Base-by-base conservation (phyloP, 371 early-diverging fungal genomes). In the Mucor sp. region DNA sequence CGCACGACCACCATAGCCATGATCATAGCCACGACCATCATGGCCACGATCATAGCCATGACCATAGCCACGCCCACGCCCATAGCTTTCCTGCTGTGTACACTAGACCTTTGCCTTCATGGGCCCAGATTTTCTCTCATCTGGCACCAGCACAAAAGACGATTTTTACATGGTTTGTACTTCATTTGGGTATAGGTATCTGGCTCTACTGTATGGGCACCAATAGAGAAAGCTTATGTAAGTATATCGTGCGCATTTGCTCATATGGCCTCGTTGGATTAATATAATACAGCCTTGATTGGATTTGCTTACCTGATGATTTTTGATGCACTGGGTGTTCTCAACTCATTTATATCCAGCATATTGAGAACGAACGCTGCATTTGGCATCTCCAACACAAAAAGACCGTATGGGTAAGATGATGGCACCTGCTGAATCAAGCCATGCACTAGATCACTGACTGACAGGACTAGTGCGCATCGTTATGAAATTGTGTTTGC, bases 261-360 rank as follows among this genome's bases (percentile, higher is more conserved):
- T 12, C 27, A n/a, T 8, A 8, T 33, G 9, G 17, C 3, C 30
- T 5, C 15, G 6, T 6, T n/a, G 19, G n/a, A 32, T n/a, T 57
- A 1, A 33, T 6, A 6, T 21, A 27, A 6, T 32, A 1, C 70
- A 85, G 88, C 87, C 4, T 66, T 87, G 15, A 75, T 83, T 32
- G 88, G 86, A 8, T 79, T 84, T 39, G 72, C 82, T 3, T 89
- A 88, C 62, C 64, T 89, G 32, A 77, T 85, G 39, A 72, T 88
- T 50, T 89, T 88, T 77, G 90, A 89, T 69, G 87, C 90, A 3
- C 75, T 89, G 69, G 90, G 90, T 3, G 79, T 88, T 4, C 68
- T 89, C 15, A 87, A 85, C 41, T 69, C 70, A 6, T 87, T 87
- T 74, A 67, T 85, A 4, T 87, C 90, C 2, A 84, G 80, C 21